Base-by-base conservation (phyloP, 1,284 basidiomycete genomes). In the Pseudozyma flocculosa region DNA sequence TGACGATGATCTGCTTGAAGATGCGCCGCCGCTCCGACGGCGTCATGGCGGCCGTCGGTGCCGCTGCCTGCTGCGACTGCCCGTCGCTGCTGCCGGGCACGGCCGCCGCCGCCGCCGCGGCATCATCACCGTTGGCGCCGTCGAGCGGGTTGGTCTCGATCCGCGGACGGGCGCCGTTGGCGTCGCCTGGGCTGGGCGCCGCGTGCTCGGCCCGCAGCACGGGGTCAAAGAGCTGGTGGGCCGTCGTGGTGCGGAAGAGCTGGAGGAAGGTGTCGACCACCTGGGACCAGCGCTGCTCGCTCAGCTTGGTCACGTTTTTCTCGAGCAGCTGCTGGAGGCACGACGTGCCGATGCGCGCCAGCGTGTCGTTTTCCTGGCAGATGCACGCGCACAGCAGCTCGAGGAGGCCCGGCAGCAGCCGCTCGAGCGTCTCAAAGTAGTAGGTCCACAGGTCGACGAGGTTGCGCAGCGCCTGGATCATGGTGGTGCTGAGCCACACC, bases 1-100 rank as follows among this genome's bases (percentile, higher is more conserved):
- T 98, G 72, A 98, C 92, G 66, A 99, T 98, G 79, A 99, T 97
- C 80, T 98, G 94, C 78, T 93, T 91, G 85, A 99, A 99, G 48
- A 92, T 87, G 34, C 89, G 85, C 21, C 92, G 87, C 52, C 95
- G 86, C 68, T 91, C 90, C 32, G 85, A 79, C 10, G 86, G 84
- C 23, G 85, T 58, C 68, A 63, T 72, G 13, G 50, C 26, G 40
- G 49, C 19, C 9, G 32, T 11, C 13, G 23, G 18, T 18, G 37
- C 38, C 36, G 23, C 17, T 7, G 14, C 41, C 18, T 22, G 40
- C 15, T 18, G 85, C 82, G 37, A 83, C 87, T 54, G 36, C 21
- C 26, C 26, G 26, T 29, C 11, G 26, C 26, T 11, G 26, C 26
- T 29, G 26, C 26, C 26, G 26, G n/a, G n/a, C n/a, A n/a, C 26